phyloP scores from a whole-genome alignment of 225 moss, liverwort and hornwort species.

The Polytrichum commune region DNA sequence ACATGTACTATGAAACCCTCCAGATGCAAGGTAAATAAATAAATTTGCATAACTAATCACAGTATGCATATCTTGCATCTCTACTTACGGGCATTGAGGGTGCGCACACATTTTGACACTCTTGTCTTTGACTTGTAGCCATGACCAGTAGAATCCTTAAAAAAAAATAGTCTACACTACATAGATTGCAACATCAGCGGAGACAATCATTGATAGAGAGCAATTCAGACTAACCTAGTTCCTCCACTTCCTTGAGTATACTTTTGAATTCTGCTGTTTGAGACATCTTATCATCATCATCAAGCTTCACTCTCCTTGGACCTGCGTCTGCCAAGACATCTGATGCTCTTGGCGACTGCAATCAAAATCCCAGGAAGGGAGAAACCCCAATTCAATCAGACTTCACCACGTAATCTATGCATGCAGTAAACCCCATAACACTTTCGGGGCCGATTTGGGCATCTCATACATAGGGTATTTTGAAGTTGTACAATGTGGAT shows the following conservation, averaged over 20 bases:
- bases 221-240: conserved; percentile 50
- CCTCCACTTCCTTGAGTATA: conserved; percentile 87
- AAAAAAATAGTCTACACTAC: too few species aligned
- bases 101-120: too few species aligned
- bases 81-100: too few species aligned
- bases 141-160: too few species aligned
- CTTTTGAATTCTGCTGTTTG: conserved; percentile 56
- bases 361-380: background rate
- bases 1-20: too few species aligned
- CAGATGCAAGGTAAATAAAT: too few species aligned
- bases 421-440: background rate
- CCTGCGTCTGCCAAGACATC: conserved; percentile 58
- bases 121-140: too few species aligned
- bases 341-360: conserved; percentile 56
- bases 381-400: background rate
- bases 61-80: too few species aligned
- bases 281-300: conserved; percentile 41
- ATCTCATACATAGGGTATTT: background rate
- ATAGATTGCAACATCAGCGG: too few species aligned
- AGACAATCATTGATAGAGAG: background rate
- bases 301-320: conserved; percentile 21
- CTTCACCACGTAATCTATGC: too few species aligned
- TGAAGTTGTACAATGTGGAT: too few species aligned
- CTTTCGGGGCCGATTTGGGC: background rate
- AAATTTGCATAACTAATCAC: too few species aligned